A percentile compares a stretch with the other conserved stretches of the same genome.
Evolutionary conservation across 257 asterid genomes (phyloP).

Genomic region (Penstemon barbatus): DNA sequence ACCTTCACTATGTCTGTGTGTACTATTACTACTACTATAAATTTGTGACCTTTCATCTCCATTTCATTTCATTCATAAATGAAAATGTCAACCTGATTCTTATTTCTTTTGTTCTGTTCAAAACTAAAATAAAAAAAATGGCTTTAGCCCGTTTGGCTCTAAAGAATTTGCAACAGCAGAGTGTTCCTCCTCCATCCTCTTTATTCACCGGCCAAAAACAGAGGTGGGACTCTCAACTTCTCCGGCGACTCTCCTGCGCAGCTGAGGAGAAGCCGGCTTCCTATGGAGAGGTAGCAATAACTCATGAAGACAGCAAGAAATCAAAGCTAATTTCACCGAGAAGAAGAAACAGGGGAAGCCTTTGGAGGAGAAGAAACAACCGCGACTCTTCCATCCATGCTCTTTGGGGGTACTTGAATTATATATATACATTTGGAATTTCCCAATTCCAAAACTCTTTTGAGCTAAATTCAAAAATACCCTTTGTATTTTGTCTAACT

Average conservation of each 20-base stretch:
- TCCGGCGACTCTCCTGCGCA: conserved; percentile 38
- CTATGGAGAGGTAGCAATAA: conserved; percentile 39
- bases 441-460: not conserved
- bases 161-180: conserved; percentile 40
- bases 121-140: conserved; percentile 21
- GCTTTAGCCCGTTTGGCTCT: conserved; percentile 49
- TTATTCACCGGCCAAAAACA: conserved; percentile 21
- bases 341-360: conserved; percentile 31
- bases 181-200: conserved; percentile 26
- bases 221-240: conserved; percentile 35
- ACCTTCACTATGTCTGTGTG: not conserved
- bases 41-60: not conserved
- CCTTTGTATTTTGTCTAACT: too few relatives aligned
- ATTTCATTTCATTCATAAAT: not conserved
- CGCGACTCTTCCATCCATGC: conserved; percentile 36
- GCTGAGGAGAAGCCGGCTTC: conserved; percentile 31
- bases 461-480: too few relatives aligned
- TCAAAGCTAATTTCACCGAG: conserved; percentile 29
- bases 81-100: not conserved
- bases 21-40: conserved; percentile 7
- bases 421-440: not conserved
- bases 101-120: not conserved
- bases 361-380: conserved; percentile 44
- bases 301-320: conserved; percentile 41
- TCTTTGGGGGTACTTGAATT: conserved; percentile 32